These are phyloP conservation scores for Naegleria gruberi DNA, from an alignment of 208 protist species.

Conservation along the genomic window DNA sequence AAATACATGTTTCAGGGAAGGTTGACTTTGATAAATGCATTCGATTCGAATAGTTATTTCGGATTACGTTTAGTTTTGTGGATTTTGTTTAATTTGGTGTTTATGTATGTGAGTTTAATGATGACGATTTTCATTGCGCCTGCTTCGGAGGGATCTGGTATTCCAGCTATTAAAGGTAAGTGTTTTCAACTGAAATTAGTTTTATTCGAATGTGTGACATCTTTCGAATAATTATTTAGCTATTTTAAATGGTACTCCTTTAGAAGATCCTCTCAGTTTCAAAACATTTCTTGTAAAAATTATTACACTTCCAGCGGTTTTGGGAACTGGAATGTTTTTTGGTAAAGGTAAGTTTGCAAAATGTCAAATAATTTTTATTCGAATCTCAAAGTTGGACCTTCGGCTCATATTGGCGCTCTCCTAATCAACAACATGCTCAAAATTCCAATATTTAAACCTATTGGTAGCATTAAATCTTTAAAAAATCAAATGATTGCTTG, in stretches of 20 bases:
- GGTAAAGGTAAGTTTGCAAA: neutral
- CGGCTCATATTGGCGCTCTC: neutral
- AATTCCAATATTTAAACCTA: neutral
- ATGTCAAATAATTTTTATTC: too few relatives aligned
- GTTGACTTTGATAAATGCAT: neutral
- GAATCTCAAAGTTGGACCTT: neutral
- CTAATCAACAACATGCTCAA: neutral
- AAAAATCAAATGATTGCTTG: slow-evolving; percentile 14
- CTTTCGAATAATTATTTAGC: too few relatives aligned
- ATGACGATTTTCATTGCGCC: neutral
- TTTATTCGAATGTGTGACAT: neutral
- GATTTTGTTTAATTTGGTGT: neutral
- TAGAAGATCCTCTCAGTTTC: neutral
- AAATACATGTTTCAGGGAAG: neutral
- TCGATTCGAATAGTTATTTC: neutral
- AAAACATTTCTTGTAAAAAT: neutral
- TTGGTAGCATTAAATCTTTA: neutral
- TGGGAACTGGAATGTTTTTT: neutral
- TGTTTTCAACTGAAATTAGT: neutral
- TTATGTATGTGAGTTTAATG: neutral
- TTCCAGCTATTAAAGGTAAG: neutral
- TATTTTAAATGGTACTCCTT: neutral
- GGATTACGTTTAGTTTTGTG: neutral
- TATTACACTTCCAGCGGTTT: neutral
- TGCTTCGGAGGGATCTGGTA: neutral